A percentile compares a stretch with the other conserved stretches of the same genome.
Evolutionary conservation across 768 basidiomycete genomes (phyloP).

Genomic region (Lactifluus echinatus): DNA sequence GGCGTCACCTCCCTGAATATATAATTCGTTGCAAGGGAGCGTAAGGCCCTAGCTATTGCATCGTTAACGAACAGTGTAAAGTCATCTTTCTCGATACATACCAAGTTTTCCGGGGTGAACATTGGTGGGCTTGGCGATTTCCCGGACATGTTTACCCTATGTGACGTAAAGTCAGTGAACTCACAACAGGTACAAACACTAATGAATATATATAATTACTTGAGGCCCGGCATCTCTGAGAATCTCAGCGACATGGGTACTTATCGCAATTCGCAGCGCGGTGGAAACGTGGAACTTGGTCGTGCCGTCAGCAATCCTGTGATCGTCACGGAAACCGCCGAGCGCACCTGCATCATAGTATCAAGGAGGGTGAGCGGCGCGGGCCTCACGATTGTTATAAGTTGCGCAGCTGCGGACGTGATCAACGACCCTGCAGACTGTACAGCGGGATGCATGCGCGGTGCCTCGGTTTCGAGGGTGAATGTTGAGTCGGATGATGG

Average conservation of each 20-base stretch:
- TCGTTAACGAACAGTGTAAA: too few species aligned
- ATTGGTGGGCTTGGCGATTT: constrained; percentile 30
- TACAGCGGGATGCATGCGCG: not conserved
- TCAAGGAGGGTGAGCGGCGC: not conserved
- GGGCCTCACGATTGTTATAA: not conserved
- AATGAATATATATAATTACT: not conserved
- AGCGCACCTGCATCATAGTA: not conserved
- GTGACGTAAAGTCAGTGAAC: not conserved
- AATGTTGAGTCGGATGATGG: not conserved
- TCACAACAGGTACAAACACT: not conserved
- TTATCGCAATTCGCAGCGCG: not conserved
- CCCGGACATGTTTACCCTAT: constrained; percentile 27
- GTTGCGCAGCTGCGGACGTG: constrained; percentile 1
- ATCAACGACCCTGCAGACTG: constrained; percentile 3
- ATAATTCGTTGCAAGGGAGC: constrained; percentile 25
- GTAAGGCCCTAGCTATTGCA: constrained; percentile 23
- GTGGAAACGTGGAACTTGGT: not conserved
- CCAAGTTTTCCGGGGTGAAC: constrained; percentile 12
- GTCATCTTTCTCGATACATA: too few species aligned
- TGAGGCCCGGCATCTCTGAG: constrained; percentile 13
- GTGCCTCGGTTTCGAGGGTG: not conserved
- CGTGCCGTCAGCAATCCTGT: not conserved
- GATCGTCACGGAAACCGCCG: not conserved
- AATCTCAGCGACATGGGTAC: constrained; percentile 13
- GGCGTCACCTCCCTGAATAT: constrained; percentile 25